Evolutionary conservation across 371 early-diverging fungal genomes (phyloP).

Genomic region (Homolaphlyctis polyrhiza): DNA sequence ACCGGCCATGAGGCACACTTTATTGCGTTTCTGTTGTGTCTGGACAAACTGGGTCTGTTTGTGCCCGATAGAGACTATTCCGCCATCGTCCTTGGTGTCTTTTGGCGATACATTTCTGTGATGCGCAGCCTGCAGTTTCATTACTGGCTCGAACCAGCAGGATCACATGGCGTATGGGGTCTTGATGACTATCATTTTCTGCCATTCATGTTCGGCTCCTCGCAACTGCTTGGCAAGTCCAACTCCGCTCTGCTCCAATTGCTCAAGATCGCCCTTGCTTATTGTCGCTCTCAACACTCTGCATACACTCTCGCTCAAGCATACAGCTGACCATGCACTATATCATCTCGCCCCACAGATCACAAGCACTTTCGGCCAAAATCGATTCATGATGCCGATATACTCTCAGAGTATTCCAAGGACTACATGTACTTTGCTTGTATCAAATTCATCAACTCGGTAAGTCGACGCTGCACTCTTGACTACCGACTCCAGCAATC

Average conservation of each 20-base stretch:
- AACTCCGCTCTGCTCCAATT: neutral
- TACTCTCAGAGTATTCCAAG: slow-evolving; percentile 76
- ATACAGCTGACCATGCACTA: too few species aligned
- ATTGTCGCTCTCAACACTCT: neutral
- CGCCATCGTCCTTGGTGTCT: slow-evolving; percentile 75
- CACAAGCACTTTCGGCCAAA: slow-evolving; percentile 63
- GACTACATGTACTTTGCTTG: slow-evolving; percentile 95
- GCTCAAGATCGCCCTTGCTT: neutral
- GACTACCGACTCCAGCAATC: neutral
- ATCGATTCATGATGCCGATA: slow-evolving; percentile 80
- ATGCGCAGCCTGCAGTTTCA: slow-evolving; percentile 88
- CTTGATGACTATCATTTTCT: slow-evolving; percentile 98
- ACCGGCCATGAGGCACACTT: slow-evolving; percentile 99
- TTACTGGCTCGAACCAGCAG: slow-evolving; percentile 99
- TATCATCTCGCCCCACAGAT: slow-evolving; percentile 15
- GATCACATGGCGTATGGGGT: slow-evolving; percentile 99
- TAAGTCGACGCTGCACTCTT: slow-evolving; percentile 14
- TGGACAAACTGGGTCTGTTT: slow-evolving; percentile 69
- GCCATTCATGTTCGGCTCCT: slow-evolving; percentile 94
- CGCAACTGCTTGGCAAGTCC: slow-evolving; percentile 78
- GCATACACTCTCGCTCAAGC: too few species aligned
- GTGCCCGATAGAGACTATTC: slow-evolving; percentile 58
- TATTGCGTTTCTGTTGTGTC: slow-evolving; percentile 86
- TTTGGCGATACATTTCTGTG: slow-evolving; percentile 79
- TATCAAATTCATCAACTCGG: slow-evolving; percentile 76